Conservation (phyloP, 2,329 filamentous ascomycete species). For the Fusarium humuli region DNA sequence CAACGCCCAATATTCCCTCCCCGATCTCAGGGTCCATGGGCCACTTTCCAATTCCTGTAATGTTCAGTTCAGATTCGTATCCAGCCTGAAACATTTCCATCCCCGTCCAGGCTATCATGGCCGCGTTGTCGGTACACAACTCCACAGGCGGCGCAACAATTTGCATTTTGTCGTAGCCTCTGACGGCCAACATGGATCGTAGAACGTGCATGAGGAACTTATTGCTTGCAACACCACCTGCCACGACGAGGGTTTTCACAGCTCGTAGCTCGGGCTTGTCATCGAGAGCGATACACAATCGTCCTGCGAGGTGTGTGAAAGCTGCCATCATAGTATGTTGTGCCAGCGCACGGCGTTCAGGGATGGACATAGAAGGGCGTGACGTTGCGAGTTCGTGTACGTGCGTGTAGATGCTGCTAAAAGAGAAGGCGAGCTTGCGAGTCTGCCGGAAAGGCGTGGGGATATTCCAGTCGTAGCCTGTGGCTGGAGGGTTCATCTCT, state of each 20-base stretch:
- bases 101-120: conserved; percentile 96
- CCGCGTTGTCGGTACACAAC: conserved; percentile 94
- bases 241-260: conserved; percentile 78
- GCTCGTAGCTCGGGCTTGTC: conserved; percentile 47
- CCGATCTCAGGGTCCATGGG: conserved; percentile 73
- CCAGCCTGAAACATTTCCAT: conserved; percentile 91
- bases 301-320: conserved; percentile 87
- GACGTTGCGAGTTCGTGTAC: conserved; percentile 57
- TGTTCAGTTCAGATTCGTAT: conserved; percentile 71
- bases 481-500: conserved; percentile 62
- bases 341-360: conserved; percentile 77
- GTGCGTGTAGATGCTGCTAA: conserved; percentile 74
- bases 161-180: conserved; percentile 70
- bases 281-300: conserved; percentile 75
- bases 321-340: conserved; percentile 79
- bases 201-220: conserved; percentile 78
- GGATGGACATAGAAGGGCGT: conserved; percentile 58
- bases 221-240: conserved; percentile 92
- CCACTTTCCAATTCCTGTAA: conserved; percentile 76
- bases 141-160: conserved; percentile 79
- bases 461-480: conserved; percentile 70
- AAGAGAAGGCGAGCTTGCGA: conserved; percentile 75
- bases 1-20: conserved; percentile 72
- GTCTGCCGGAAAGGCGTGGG: conserved; percentile 72
- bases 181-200: conserved; percentile 67